Percentiles rank a stretch among this genome's conserved stretches.
Conservation (phyloP, 768 basidiomycete genomes). For the Tulasnella sp. region DNA sequence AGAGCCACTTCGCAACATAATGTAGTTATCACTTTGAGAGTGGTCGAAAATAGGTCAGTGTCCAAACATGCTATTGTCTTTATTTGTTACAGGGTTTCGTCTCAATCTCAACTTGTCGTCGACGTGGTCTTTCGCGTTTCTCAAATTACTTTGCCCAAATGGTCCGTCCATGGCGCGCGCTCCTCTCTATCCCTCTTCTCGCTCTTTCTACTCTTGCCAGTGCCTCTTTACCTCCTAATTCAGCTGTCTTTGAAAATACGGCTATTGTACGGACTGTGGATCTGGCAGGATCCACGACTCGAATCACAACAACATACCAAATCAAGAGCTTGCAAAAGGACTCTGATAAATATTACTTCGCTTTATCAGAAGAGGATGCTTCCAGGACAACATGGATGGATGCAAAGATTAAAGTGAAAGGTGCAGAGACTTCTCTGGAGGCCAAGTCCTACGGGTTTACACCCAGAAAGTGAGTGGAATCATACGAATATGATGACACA, state of each 20-base stretch:
- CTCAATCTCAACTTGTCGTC: too few species aligned
- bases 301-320: slow-evolving; percentile 80
- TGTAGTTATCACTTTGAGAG: too few species aligned
- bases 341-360: slow-evolving; percentile 52
- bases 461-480: slow-evolving; percentile 37
- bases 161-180: background rate
- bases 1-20: too few species aligned
- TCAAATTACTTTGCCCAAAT: too few species aligned
- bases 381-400: slow-evolving; percentile 64
- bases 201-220: slow-evolving; percentile 7
- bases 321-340: slow-evolving; percentile 56
- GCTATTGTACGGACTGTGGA: slow-evolving; percentile 81
- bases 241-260: slow-evolving; percentile 64
- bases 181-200: slow-evolving; percentile 2
- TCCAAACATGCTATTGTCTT: too few species aligned
- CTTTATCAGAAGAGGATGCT: slow-evolving; percentile 49
- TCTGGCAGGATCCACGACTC: slow-evolving; percentile 76
- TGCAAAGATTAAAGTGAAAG: slow-evolving; percentile 63
- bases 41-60: too few species aligned
- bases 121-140: too few species aligned
- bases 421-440: slow-evolving; percentile 40
- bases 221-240: background rate
- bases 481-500: background rate
- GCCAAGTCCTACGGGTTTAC: slow-evolving; percentile 39
- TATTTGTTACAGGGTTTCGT: too few species aligned